A percentile compares a stretch with the other conserved stretches of the same genome.
Evolutionary conservation across 768 basidiomycete species (phyloP).

Genomic region (Dictyophora rubrovolvata): DNA sequence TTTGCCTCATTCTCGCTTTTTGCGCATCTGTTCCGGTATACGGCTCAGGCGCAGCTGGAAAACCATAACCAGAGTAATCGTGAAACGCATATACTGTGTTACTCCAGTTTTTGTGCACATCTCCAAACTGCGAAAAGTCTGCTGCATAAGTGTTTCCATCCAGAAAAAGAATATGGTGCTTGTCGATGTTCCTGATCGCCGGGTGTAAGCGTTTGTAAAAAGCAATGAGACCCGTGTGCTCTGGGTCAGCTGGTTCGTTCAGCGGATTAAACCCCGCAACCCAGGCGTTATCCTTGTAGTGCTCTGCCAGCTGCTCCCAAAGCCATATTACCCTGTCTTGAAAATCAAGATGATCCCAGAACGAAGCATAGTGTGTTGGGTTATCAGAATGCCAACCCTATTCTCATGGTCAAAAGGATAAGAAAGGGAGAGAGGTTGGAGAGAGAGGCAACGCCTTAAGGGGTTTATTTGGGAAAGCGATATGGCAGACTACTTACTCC

Average conservation of each 20-base stretch:
- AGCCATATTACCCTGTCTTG: constrained; percentile 71
- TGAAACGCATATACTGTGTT: constrained; percentile 75
- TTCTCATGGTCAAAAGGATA: constrained; percentile 21
- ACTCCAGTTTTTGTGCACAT: constrained; percentile 49
- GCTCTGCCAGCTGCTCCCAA: constrained; percentile 65
- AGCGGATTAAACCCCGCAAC: constrained; percentile 81
- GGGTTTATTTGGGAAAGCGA: neutral
- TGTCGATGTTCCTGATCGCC: constrained; percentile 63
- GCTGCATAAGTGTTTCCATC: constrained; percentile 80
- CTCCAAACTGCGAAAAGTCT: constrained; percentile 65
- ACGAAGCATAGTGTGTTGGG: constrained; percentile 51
- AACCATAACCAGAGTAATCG: constrained; percentile 68
- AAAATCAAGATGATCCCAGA: constrained; percentile 81
- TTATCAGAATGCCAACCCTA: constrained; percentile 75
- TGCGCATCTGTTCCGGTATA: constrained; percentile 49
- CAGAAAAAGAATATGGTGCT: constrained; percentile 64
- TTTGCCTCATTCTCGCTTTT: constrained; percentile 37
- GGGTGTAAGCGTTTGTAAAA: constrained; percentile 63
- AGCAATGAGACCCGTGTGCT: constrained; percentile 49
- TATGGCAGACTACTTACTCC: neutral
- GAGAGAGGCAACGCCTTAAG: neutral
- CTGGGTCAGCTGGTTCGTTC: constrained; percentile 73
- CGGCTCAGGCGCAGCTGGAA: constrained; percentile 46
- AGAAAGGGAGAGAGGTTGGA: too few relatives aligned
- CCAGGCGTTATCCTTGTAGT: constrained; percentile 72